Evolutionary conservation across 1,139 yeast species (phyloP), one percentile per base, ranked within the genome.

Genomic region (Saccharomyces pastorianus): DNA sequence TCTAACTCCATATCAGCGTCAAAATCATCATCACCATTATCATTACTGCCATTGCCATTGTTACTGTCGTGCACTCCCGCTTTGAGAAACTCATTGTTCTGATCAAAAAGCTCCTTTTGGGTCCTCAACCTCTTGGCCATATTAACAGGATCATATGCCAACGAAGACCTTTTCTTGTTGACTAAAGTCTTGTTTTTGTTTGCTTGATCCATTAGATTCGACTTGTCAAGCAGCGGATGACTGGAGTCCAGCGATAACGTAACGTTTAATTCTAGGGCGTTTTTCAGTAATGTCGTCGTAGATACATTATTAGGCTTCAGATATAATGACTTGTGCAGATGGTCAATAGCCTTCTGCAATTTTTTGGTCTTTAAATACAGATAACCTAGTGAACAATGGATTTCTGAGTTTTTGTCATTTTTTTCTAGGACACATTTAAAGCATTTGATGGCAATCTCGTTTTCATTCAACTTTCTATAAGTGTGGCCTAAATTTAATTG

Each of bases 401-500:
- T 77, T 62, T 86, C 88, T 17, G 91, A 75, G 66, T 90, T 96
- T 53, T 79, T 79, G 49, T 84, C 83, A 38, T 90, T 80, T 13
- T 85, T 76, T 58, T 82, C 82, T 44, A 87, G 70, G 4, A 93
- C 96, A 61, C 85, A 85, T 57, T 83, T 82, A 68, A 93, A 90
- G 64, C 88, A 86, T 46, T 77, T 79, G 47, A 90, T 74, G 0
- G 98, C 87, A 63, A 82, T 81, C 51, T 82, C 81, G 55, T 76
- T 81, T 53, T 80, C 78, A 52, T 82, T 83, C 54, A 83, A 71
- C 53, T 89, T 78, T 55, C 98, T 76, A 68, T 85, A 88, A 3
- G 93, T 96, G 69, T 91, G 98, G 0, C 96, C 99, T 56, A 93
- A 74, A 68, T 95, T 95, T 23, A 91, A 80, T 68, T 88, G 90